phyloP scores from a whole-genome alignment of 2,329 filamentous ascomycete species.

The Fusarium piperis region DNA sequence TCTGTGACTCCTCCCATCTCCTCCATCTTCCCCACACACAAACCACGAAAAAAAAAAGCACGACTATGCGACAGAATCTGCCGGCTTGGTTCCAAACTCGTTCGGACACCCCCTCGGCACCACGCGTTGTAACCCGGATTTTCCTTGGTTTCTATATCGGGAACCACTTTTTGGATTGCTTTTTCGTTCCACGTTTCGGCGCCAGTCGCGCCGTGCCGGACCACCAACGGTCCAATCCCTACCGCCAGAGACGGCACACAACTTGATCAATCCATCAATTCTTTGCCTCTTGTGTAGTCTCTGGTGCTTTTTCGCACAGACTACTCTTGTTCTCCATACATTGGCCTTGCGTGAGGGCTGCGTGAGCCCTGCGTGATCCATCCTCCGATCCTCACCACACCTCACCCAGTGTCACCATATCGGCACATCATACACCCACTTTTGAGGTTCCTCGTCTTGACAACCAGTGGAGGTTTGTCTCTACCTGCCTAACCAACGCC shows the following conservation, averaged over 20 bases:
- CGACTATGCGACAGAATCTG: slow-evolving; percentile 2
- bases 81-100: slow-evolving; percentile 4
- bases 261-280: neutral
- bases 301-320: neutral
- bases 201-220: slow-evolving; percentile 9
- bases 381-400: slow-evolving; percentile 36
- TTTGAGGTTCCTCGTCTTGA: neutral
- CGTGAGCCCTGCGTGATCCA: slow-evolving; percentile 33
- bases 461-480: neutral
- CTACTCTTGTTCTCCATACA: neutral
- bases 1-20: slow-evolving; percentile 3
- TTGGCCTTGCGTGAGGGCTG: slow-evolving; percentile 3
- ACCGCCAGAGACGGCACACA: neutral
- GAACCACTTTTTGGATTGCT: slow-evolving; percentile 31
- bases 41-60: neutral
- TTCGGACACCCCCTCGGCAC: slow-evolving; percentile 7
- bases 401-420: slow-evolving; percentile 15
- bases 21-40: slow-evolving; percentile 9
- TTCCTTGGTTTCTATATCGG: slow-evolving; percentile 17
- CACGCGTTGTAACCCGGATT: slow-evolving; percentile 2
- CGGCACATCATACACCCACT: slow-evolving; percentile 4
- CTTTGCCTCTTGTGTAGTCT: slow-evolving; percentile 10
- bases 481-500: neutral
- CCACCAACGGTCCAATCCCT: neutral
- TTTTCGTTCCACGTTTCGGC: slow-evolving; percentile 15